These are phyloP conservation scores for Helicocarpus griseus DNA, from an alignment of 2,329 filamentous ascomycete genomes.

Conservation along the genomic window DNA sequence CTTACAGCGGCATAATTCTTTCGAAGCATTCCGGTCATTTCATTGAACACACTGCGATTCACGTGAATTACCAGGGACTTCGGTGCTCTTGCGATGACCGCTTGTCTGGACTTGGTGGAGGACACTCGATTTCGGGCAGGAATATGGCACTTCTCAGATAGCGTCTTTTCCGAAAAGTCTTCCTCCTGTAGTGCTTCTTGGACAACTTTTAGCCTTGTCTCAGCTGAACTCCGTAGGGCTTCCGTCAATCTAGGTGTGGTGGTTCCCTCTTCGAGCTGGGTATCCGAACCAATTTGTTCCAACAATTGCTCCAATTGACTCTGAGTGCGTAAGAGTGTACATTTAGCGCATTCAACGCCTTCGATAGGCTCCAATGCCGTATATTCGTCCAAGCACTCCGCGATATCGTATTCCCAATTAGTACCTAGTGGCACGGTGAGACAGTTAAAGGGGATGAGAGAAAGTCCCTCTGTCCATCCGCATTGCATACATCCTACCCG, in stretches of 20 bases:
- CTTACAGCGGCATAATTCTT: constrained; percentile 75
- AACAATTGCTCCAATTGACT: constrained; percentile 43
- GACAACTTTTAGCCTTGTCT: constrained; percentile 53
- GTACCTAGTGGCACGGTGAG: constrained; percentile 72
- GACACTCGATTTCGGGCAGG: constrained; percentile 57
- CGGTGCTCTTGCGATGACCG: constrained; percentile 73
- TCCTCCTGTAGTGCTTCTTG: constrained; percentile 65
- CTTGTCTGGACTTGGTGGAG: constrained; percentile 81
- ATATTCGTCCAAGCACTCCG: constrained; percentile 73
- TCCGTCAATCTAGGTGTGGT: constrained; percentile 21
- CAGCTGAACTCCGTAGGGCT: constrained; percentile 33
- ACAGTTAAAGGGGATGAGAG: constrained; percentile 88
- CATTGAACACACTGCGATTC: constrained; percentile 86
- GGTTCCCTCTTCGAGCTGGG: constrained; percentile 13
- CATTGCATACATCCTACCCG: constrained; percentile 79
- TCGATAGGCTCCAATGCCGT: constrained; percentile 76
- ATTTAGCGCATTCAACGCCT: constrained; percentile 84
- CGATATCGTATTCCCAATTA: constrained; percentile 57
- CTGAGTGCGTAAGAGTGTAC: constrained; percentile 60
- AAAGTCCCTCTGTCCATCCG: constrained; percentile 77
- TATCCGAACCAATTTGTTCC: constrained; percentile 34
- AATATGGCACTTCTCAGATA: constrained; percentile 56
- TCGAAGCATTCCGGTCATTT: constrained; percentile 63
- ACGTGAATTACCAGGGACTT: constrained; percentile 75
- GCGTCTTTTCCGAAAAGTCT: constrained; percentile 63